A percentile compares a stretch with the other conserved stretches of the same genome.
These are phyloP conservation scores for Coniosporium apollinis DNA, from an alignment of 495 filamentous ascomycete genomes.

Conservation along the genomic window DNA sequence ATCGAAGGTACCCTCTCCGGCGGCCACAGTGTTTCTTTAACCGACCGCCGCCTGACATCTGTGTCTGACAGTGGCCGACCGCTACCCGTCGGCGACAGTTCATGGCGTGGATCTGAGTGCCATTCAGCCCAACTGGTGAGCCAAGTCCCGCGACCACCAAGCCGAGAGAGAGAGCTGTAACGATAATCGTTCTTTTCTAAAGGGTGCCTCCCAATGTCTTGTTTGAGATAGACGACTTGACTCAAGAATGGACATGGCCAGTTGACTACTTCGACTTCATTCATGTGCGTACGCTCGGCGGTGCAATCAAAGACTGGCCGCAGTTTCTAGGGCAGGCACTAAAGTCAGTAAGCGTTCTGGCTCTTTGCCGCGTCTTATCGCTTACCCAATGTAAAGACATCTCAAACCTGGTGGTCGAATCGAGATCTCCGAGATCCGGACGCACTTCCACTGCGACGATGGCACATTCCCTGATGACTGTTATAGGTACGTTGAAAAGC, in stretches of 20 bases:
- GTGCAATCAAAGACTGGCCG: constrained; percentile 18
- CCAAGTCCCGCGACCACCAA: neutral
- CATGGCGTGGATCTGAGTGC: constrained; percentile 47
- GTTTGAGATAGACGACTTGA: constrained; percentile 41
- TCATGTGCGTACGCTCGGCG: constrained; percentile 15
- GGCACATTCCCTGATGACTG: constrained; percentile 1
- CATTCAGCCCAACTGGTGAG: constrained; percentile 38
- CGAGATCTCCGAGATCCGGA: constrained; percentile 1
- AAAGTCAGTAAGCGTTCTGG: too few species aligned
- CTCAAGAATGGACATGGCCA: constrained; percentile 31
- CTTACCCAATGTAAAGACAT: neutral
- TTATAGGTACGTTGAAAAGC: too few species aligned
- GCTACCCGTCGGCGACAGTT: constrained; percentile 38
- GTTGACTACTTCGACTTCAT: constrained; percentile 20
- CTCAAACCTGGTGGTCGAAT: constrained; percentile 7
- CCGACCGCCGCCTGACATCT: too few species aligned
- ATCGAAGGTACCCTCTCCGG: constrained; percentile 13
- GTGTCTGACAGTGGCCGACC: too few species aligned
- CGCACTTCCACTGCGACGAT: constrained; percentile 4
- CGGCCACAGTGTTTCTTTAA: constrained; percentile 1
- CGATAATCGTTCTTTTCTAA: constrained; percentile 1
- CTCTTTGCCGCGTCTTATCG: too few species aligned
- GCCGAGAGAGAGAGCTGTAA: too few species aligned
- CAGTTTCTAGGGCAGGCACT: constrained; percentile 12
- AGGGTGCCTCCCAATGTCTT: constrained; percentile 34